Percentiles rank a stretch among this genome's conserved stretches.
Evolutionary conservation across 2,329 filamentous ascomycete species (phyloP).

Genomic region (Talaromyces sp.): DNA sequence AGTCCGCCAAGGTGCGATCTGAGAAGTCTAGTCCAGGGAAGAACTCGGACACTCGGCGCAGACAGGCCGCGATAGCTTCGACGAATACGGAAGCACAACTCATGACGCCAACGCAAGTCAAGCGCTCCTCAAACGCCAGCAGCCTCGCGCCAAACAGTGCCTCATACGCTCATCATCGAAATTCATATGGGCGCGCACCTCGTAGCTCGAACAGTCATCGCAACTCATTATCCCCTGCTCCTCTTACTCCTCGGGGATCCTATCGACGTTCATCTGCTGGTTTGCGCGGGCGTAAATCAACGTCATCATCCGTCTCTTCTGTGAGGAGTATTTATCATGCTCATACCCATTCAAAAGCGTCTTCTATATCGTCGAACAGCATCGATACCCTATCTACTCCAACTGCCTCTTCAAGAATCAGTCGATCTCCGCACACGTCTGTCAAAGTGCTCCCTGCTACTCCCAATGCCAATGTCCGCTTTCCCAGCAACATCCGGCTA

Average conservation of each 20-base stretch:
- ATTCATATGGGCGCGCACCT: slow-evolving; percentile 36
- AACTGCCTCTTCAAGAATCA: slow-evolving; percentile 58
- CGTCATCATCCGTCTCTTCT: slow-evolving; percentile 89
- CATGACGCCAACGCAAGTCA: slow-evolving; percentile 34
- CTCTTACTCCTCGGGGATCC: slow-evolving; percentile 80
- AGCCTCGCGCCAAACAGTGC: slow-evolving; percentile 40
- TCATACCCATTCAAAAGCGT: slow-evolving; percentile 88
- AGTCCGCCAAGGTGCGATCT: slow-evolving; percentile 34
- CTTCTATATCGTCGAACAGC: slow-evolving; percentile 79
- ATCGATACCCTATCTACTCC: slow-evolving; percentile 65
- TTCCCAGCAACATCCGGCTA: slow-evolving; percentile 81
- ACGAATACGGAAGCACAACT: slow-evolving; percentile 22
- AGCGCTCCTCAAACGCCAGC: slow-evolving; percentile 38
- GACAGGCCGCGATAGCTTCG: slow-evolving; percentile 22
- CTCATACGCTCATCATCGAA: slow-evolving; percentile 39
- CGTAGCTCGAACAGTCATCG: slow-evolving; percentile 44
- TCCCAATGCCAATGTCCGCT: slow-evolving; percentile 63
- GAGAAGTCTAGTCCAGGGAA: slow-evolving; percentile 38
- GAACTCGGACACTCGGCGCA: slow-evolving; percentile 30
- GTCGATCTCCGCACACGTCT: slow-evolving; percentile 76
- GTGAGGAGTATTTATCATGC: slow-evolving; percentile 87
- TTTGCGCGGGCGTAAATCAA: slow-evolving; percentile 86
- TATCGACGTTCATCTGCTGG: slow-evolving; percentile 78
- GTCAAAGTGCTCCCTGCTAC: slow-evolving; percentile 94
- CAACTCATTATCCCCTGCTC: slow-evolving; percentile 78